A percentile compares a stretch with the other conserved stretches of the same genome.
Conservation (phyloP, 495 filamentous ascomycete species). For the Penicilliopsis zonata region DNA sequence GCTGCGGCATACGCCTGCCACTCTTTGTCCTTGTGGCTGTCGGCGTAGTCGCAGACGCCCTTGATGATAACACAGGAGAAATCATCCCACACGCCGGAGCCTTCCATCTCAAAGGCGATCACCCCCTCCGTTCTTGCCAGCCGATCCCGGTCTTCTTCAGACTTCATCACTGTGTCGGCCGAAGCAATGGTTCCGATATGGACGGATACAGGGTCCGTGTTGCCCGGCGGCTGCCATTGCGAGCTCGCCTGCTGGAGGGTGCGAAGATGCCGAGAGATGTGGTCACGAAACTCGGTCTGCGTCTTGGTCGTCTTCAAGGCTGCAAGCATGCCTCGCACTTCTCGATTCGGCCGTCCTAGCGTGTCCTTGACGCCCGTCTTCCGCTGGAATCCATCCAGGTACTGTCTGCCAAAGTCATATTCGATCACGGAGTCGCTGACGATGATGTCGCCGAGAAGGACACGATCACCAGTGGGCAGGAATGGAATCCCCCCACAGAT, state of each 20-base stretch:
- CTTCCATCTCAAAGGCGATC: slow-evolving; percentile 14
- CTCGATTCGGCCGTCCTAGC: slow-evolving; percentile 14
- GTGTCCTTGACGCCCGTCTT: slow-evolving; percentile 16
- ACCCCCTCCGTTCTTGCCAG: slow-evolving; percentile 15
- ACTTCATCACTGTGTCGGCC: slow-evolving; percentile 15
- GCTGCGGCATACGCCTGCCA: slow-evolving; percentile 15
- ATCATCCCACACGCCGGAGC: slow-evolving; percentile 13
- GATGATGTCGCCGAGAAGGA: slow-evolving; percentile 33
- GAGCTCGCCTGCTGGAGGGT: too few relatives aligned
- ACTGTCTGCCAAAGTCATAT: slow-evolving; percentile 24
- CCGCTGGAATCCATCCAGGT: slow-evolving; percentile 11
- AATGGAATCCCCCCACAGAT: slow-evolving; percentile 19
- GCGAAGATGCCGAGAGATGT: too few relatives aligned
- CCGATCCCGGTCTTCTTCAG: slow-evolving; percentile 12
- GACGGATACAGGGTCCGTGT: too few relatives aligned
- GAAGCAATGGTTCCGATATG: slow-evolving; percentile 18
- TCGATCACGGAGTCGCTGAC: slow-evolving; percentile 27
- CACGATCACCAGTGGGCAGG: slow-evolving; percentile 4
- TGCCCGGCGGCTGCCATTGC: too few relatives aligned
- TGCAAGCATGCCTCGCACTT: slow-evolving; percentile 16
- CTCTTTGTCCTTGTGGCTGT: slow-evolving; percentile 13
- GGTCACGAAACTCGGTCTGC: too few relatives aligned
- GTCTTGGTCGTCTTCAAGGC: slow-evolving; percentile 7
- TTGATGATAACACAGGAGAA: slow-evolving; percentile 12
- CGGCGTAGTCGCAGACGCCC: slow-evolving; percentile 15